phyloP scores from a whole-genome alignment of 495 filamentous ascomycete species.

The Penicillium cosmopolitanum region DNA sequence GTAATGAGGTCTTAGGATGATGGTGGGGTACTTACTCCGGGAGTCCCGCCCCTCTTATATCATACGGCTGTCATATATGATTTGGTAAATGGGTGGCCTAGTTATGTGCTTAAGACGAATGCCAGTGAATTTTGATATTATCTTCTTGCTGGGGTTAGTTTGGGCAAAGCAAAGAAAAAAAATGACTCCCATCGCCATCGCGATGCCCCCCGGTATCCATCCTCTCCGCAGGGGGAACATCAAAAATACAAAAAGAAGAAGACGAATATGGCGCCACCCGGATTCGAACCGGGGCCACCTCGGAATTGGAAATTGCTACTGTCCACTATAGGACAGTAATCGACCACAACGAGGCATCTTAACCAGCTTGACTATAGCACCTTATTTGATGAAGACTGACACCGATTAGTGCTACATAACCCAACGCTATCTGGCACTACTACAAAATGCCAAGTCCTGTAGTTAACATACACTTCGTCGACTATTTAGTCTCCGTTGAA shows the following conservation, averaged over 20 bases:
- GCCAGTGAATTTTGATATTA: no score
- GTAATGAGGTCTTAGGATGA: background rate
- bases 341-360: slow-evolving; percentile 4
- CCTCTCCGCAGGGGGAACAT: background rate
- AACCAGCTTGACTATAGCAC: slow-evolving; percentile 4
- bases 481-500: no score
- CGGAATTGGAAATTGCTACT: background rate
- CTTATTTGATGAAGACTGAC: background rate
- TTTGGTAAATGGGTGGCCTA: no score
- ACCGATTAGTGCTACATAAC: background rate
- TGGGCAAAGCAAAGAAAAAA: no score
- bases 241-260: background rate
- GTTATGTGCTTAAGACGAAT: no score
- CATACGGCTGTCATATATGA: no score
- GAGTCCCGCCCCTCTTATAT: no score
- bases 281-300: slow-evolving; percentile 5
- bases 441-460: background rate
- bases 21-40: no score
- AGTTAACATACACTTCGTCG: background rate
- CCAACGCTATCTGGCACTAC: background rate
- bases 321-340: slow-evolving; percentile 3
- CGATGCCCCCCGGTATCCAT: no score
- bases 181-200: no score
- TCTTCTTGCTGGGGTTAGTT: no score
- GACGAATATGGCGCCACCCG: slow-evolving; percentile 1